phyloP scores from a whole-genome alignment of 768 basidiomycete species.

The Boletellus ananas region DNA sequence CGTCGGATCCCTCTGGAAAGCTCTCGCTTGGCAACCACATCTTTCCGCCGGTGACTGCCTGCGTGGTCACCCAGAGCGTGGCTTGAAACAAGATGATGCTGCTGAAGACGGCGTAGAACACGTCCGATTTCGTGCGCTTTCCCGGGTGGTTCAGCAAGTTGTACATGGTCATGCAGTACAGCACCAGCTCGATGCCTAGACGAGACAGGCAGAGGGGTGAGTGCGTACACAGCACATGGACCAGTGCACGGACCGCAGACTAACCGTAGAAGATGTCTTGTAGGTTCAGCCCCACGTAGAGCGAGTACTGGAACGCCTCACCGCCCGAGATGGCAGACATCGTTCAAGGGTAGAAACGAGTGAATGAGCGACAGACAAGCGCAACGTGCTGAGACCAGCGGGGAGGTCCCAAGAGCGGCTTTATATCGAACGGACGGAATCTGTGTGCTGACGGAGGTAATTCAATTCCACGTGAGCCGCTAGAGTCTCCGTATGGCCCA shows the following conservation, averaged over 20 bases:
- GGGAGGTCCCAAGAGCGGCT: no score
- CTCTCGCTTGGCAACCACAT: conserved; percentile 30
- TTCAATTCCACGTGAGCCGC: no score
- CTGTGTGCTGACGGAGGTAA: no score
- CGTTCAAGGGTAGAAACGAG: not conserved
- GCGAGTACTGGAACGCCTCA: conserved; percentile 3
- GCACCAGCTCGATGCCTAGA: not conserved
- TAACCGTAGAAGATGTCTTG: conserved; percentile 17
- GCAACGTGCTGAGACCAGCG: no score
- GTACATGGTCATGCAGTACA: conserved; percentile 15
- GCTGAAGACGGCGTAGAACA: conserved; percentile 18
- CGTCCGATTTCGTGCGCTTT: conserved; percentile 3
- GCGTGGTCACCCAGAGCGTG: conserved; percentile 25
- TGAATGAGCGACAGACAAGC: no score
- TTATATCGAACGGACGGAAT: no score
- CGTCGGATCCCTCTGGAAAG: conserved; percentile 28
- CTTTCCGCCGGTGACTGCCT: conserved; percentile 17
- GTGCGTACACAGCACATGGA: not conserved
- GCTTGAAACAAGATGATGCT: conserved; percentile 20
- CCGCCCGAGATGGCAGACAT: not conserved
- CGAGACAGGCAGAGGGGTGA: not conserved
- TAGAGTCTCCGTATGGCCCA: no score
- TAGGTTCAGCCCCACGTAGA: conserved; percentile 14
- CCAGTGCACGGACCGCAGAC: not conserved
- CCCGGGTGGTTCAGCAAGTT: conserved; percentile 1